These are phyloP conservation scores for Boletus rubropictus DNA, from an alignment of 768 basidiomycete species.

Conservation along the genomic window DNA sequence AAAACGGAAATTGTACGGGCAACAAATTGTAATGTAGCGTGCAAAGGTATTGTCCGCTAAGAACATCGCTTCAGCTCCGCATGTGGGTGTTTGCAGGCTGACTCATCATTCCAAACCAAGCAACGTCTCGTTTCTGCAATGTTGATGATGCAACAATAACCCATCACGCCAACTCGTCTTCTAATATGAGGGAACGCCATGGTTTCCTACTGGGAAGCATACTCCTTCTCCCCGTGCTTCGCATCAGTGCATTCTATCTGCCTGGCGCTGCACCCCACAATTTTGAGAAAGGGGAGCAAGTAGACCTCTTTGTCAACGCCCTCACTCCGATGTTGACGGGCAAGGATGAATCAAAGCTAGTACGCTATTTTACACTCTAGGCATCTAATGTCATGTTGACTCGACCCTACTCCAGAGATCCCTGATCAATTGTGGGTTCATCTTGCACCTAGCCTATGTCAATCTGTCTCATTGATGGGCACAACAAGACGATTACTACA, in stretches of 20 bases:
- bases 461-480: constrained; percentile 2
- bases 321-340: constrained; percentile 79
- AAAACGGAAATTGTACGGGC: no score
- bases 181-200: constrained; percentile 20
- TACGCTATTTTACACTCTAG: constrained; percentile 32
- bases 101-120: no score
- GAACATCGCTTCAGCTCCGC: no score
- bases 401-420: constrained; percentile 57
- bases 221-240: constrained; percentile 15
- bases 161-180: not conserved
- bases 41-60: no score
- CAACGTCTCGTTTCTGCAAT: no score
- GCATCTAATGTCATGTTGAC: constrained; percentile 7
- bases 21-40: no score
- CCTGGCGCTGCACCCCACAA: constrained; percentile 87
- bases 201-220: constrained; percentile 12
- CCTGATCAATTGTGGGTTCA: constrained; percentile 68
- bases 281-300: constrained; percentile 66
- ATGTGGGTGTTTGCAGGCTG: no score
- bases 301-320: constrained; percentile 81
- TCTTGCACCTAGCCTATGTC: not conserved
- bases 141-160: not conserved
- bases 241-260: constrained; percentile 73
- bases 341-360: constrained; percentile 66
- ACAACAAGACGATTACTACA: constrained; percentile 83